These are phyloP conservation scores for Dactylellina leptospora DNA, from an alignment of 2,329 filamentous ascomycete species.

Conservation along the genomic window DNA sequence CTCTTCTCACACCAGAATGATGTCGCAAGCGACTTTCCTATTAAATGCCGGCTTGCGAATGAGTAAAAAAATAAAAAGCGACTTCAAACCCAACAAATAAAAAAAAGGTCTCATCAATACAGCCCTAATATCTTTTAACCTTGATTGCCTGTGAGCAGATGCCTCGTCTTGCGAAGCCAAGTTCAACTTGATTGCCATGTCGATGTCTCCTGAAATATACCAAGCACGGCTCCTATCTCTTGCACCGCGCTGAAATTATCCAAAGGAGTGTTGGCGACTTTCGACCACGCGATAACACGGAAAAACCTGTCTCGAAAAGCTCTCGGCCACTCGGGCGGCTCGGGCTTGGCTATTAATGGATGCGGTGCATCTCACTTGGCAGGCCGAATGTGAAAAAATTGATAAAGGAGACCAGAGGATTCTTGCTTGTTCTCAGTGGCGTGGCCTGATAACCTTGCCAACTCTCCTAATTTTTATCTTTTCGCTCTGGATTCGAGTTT, in stretches of 20 bases:
- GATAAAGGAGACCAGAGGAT: constrained; percentile 8
- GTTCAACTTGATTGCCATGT: background rate
- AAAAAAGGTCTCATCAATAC: constrained; percentile 11
- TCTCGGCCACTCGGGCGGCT: constrained; percentile 26
- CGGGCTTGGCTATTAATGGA: constrained; percentile 33
- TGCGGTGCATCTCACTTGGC: constrained; percentile 2
- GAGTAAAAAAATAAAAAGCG: background rate
- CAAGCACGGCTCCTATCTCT: constrained; percentile 7
- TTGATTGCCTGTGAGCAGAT: background rate
- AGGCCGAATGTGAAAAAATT: background rate
- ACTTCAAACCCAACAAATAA: background rate
- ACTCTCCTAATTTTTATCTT: constrained; percentile 17
- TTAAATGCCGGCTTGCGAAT: constrained; percentile 9
- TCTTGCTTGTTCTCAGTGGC: constrained; percentile 13
- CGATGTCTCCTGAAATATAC: constrained; percentile 37
- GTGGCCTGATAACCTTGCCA: constrained; percentile 44
- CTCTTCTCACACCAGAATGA: constrained; percentile 5
- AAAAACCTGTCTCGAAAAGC: constrained; percentile 26
- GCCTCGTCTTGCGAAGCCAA: constrained; percentile 11
- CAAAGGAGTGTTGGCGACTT: constrained; percentile 29
- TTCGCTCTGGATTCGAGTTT: constrained; percentile 23
- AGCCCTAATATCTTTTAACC: background rate
- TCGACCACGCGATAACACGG: constrained; percentile 29
- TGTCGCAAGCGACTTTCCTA: constrained; percentile 16
- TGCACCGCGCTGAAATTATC: constrained; percentile 25